These are phyloP conservation scores for Annona cherimola DNA, from an alignment of 164 flowering plant genomes.

Conservation along the genomic window DNA sequence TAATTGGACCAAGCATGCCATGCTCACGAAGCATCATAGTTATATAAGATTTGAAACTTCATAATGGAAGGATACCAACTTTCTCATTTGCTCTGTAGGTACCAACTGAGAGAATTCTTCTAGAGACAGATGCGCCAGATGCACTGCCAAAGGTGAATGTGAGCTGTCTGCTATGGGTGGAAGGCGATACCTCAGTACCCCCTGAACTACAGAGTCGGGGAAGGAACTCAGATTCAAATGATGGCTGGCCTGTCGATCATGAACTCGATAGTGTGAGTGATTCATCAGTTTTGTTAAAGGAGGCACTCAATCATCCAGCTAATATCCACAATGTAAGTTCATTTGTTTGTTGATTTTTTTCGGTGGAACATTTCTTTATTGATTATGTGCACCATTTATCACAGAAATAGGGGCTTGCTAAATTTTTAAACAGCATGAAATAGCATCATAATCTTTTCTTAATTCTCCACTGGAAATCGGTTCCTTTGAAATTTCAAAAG, in stretches of 20 bases:
- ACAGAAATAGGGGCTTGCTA: too few species aligned
- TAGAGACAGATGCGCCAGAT: conserved; percentile 91
- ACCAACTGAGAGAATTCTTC: conserved; percentile 59
- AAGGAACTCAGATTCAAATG: conserved; percentile 17
- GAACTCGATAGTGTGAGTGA: conserved; percentile 15
- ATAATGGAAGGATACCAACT: neutral
- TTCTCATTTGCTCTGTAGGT: conserved; percentile 33
- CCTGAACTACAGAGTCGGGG: conserved; percentile 24
- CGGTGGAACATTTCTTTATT: too few species aligned
- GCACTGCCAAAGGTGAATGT: conserved; percentile 56
- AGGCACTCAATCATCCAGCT: conserved; percentile 80
- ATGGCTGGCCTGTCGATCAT: conserved; percentile 8
- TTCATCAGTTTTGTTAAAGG: conserved; percentile 33
- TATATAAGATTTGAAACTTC: neutral
- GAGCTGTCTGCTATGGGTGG: conserved; percentile 40
- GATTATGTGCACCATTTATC: too few species aligned
- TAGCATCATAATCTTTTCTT: too few species aligned
- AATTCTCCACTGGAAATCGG: too few species aligned
- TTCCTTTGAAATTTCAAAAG: too few species aligned
- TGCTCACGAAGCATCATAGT: neutral
- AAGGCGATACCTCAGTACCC: conserved; percentile 38
- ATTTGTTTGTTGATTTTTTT: neutral
- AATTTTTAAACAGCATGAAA: too few species aligned
- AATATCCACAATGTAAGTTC: conserved; percentile 55
- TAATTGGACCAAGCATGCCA: neutral